phyloP scores from a whole-genome alignment of 306 rosid genomes.

The Alnus rubra region DNA sequence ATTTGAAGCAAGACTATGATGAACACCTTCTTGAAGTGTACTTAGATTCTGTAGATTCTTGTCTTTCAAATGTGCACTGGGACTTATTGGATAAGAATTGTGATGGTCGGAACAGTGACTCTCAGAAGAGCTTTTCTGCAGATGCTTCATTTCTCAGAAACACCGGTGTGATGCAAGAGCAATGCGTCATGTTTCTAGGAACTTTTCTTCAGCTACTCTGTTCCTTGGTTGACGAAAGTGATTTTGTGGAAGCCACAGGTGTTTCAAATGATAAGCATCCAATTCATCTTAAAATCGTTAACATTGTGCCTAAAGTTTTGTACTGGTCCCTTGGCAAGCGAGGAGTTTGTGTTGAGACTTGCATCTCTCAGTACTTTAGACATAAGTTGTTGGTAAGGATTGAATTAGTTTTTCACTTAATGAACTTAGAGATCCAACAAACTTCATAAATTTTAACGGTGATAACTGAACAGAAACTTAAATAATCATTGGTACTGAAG shows the following conservation, averaged over 20 bases:
- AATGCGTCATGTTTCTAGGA: constrained; percentile 59
- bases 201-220: constrained; percentile 72
- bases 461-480: neutral
- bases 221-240: constrained; percentile 63
- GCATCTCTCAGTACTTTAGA: constrained; percentile 64
- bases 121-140: constrained; percentile 22
- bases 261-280: constrained; percentile 44
- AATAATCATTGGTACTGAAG: neutral
- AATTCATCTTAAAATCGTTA: constrained; percentile 36
- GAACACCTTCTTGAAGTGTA: constrained; percentile 44
- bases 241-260: constrained; percentile 43
- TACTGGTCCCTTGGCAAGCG: constrained; percentile 54
- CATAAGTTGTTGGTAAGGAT: constrained; percentile 82
- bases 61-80: constrained; percentile 60
- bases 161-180: constrained; percentile 30
- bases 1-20: constrained; percentile 53
- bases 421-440: neutral
- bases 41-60: constrained; percentile 54
- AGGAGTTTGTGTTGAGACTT: constrained; percentile 34
- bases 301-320: constrained; percentile 66
- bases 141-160: constrained; percentile 22
- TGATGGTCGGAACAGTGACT: constrained; percentile 25
- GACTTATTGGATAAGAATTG: constrained; percentile 42
- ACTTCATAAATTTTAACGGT: neutral
- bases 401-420: constrained; percentile 19